Percentiles rank a stretch among this genome's conserved stretches.
These are phyloP conservation scores for Nemophila menziesii DNA, from an alignment of 257 asterid species.

Conservation along the genomic window DNA sequence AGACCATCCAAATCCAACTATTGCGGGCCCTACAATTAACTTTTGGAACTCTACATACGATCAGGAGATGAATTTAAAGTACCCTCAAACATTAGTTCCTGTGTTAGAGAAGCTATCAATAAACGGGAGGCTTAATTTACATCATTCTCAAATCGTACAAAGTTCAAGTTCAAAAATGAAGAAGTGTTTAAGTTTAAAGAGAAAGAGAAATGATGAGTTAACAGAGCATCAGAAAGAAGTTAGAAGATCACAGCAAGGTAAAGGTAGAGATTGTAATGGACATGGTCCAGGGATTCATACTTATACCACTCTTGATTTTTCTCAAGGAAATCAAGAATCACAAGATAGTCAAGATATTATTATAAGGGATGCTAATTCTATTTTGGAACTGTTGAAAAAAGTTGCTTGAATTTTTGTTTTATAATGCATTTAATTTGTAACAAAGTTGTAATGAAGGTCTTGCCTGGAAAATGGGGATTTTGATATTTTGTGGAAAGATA, in stretches of 20 bases:
- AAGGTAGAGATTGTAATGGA: slow-evolving; percentile 44
- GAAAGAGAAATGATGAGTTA: slow-evolving; percentile 39
- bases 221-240: slow-evolving; percentile 82
- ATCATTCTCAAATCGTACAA: slow-evolving; percentile 12
- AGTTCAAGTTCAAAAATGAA: slow-evolving; percentile 9
- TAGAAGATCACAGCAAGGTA: slow-evolving; percentile 72
- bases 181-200: slow-evolving; percentile 22
- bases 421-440: too few species aligned
- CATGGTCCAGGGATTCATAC: slow-evolving; percentile 72
- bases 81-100: slow-evolving; percentile 50
- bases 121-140: slow-evolving; percentile 40
- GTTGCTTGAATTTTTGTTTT: slow-evolving; percentile 7
- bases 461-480: too few species aligned
- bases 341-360: slow-evolving; percentile 55
- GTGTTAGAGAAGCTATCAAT: slow-evolving; percentile 56
- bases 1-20: slow-evolving; percentile 45
- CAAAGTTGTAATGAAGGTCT: too few species aligned
- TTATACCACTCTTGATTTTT: slow-evolving; percentile 58
- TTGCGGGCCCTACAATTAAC: slow-evolving; percentile 39
- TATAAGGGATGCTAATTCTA: slow-evolving; percentile 31
- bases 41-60: slow-evolving; percentile 76
- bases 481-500: too few species aligned
- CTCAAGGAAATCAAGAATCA: slow-evolving; percentile 70
- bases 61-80: slow-evolving; percentile 36
- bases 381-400: slow-evolving; percentile 27